Base-by-base conservation (phyloP, 1,284 basidiomycete species). In the Leccinum subrobustum region DNA sequence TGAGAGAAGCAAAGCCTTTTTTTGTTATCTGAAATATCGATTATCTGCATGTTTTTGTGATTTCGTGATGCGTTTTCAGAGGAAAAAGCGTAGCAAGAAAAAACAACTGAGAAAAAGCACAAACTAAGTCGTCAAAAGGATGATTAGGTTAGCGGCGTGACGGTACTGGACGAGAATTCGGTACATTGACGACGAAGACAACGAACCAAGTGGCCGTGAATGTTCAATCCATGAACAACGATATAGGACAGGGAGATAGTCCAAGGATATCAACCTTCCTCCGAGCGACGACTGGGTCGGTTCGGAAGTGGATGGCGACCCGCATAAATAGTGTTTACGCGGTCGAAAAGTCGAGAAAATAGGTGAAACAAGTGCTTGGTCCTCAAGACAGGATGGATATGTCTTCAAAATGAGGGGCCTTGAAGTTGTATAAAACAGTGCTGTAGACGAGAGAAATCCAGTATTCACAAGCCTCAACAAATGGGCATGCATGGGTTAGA, bases 341-440 rank as follows among this genome's bases (percentile, higher is more conserved):
- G 65, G 65, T 58, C 63, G 64, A 75, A 64, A 74, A 73, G 69
- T 72, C 67, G 70, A 20, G 7, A 23, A 69, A 67, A 71, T 66
- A 14, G 68, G 68, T 65, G 61, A 63, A 65, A 73, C 57, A 74
- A 65, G 64, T 65, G 63, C 54, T 68, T 64, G 70, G 69, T 71
- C 75, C 72, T 65, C 65, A 62, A 75, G 82, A 85, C 83, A 78
- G 83, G 82, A 84, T 83, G 83, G 80, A 85, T 84, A 85, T 82
- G 83, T 84, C 83, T 76, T 78, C 71, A 74, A 76, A 71, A 66
- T 65, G 74, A 73, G 73, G 75, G 73, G 73, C 75, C 72, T 75
- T 65, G 58, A 65, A 68, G 64, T 63, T 64, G 66, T 68, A 74
- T 70, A 63, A 61, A 61, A 65, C 70, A 73, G 25, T 52, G 63